Evolutionary conservation across 73 alveolate species (phyloP).

Genomic region (Paramecium sexaurelia): DNA sequence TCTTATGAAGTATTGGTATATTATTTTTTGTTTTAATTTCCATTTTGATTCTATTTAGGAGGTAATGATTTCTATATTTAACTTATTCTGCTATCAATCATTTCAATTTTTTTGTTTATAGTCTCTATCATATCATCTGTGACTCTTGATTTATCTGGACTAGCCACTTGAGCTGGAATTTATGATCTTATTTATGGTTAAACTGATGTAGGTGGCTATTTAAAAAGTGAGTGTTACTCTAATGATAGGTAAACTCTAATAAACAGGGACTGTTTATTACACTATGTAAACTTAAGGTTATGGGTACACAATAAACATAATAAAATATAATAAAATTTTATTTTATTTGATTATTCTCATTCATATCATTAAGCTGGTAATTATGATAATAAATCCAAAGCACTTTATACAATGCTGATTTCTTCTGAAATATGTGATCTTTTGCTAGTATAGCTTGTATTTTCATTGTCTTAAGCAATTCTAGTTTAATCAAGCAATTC

Average conservation of each 20-base stretch:
- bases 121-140: neutral
- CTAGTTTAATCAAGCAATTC: neutral
- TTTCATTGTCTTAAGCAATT: conserved; percentile 3
- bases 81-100: conserved; percentile 39
- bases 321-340: conserved; percentile 22
- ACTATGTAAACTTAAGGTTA: neutral
- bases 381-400: conserved; percentile 32
- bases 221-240: neutral
- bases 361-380: conserved; percentile 6
- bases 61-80: neutral
- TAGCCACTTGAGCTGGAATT: neutral
- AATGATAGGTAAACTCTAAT: neutral
- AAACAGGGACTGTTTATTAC: neutral
- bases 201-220: conserved; percentile 15
- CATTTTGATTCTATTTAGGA: neutral
- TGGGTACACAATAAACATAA: conserved; percentile 38
- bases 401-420: conserved; percentile 37
- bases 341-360: neutral
- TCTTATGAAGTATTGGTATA: neutral
- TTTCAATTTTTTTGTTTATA: neutral
- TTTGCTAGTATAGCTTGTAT: neutral
- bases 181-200: neutral
- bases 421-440: conserved; percentile 11
- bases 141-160: neutral
- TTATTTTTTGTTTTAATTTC: neutral